Base-by-base conservation (phyloP, 108 stramenopile species). In the Pelagomonas calceolata region DNA sequence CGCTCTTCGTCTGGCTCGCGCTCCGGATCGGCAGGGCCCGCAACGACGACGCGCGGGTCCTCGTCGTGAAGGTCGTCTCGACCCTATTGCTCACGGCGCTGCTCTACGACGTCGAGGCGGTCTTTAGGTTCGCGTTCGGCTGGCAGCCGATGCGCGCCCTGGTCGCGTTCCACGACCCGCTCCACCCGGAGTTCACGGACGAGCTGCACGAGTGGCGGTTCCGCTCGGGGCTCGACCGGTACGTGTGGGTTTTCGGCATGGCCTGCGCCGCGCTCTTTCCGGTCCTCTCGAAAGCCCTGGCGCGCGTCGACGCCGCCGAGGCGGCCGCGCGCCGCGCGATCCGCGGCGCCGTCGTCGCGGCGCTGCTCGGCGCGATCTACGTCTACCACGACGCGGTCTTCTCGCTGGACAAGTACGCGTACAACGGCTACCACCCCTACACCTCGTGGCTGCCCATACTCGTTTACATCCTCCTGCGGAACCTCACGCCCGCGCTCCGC, bases 131-230 rank as follows among this genome's bases (percentile, higher is more conserved):
- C 95, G 98, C 97, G 75, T 70, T 78, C 36, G 83, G 93, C 67
- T 67, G 69, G 30, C 84, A 86, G 37, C 72, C 93, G 30, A 95
- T 96, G 73, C 79, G 87, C 68, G 34, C 80, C 34, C 36, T 93
- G 35, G 91, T 95, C 75, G 80, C 68, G 33, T 93, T 95, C 75
- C 80, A 86, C 14, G 81, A 82, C 18, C 85, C 90, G 31, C 81
- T 86, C 60, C 75, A 84, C 32, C 95, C 95, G 39, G 98, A 94
- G 12, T 80, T 83, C 5, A 76, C 66, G 70, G 91, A 91, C 26
- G 75, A 86, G 17, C 81, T 91, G 81, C 96, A 92, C 92, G 95
- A 98, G 74, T 97, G 94, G 94, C 95, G 97, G 77, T 97, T 96
- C 75, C 86, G 94, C 46, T 93, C 92, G 0, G 85, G 80, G 60